Evolutionary conservation across 768 basidiomycete genomes (phyloP).

Genomic region (Tulasnella sp.): DNA sequence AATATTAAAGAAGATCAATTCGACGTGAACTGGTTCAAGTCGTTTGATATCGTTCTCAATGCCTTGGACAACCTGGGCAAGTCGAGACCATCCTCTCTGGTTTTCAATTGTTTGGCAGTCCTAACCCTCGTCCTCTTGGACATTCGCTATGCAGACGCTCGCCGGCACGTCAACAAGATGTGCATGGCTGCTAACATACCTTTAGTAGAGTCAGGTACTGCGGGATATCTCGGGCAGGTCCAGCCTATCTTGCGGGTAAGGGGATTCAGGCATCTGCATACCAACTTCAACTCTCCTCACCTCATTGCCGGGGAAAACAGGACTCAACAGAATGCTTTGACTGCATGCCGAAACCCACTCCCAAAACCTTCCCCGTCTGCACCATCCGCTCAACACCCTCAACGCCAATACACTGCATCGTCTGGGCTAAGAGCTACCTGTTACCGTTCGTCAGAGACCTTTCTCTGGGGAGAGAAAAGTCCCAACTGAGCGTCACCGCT

Average conservation of each 20-base stretch:
- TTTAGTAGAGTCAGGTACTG: slow-evolving; percentile 91
- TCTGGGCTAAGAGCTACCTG: slow-evolving; percentile 97
- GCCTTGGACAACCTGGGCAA: slow-evolving; percentile 91
- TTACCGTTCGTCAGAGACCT: slow-evolving; percentile 52
- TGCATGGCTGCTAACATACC: slow-evolving; percentile 88
- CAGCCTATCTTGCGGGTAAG: slow-evolving; percentile 81
- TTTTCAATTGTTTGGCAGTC: not conserved
- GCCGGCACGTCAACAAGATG: slow-evolving; percentile 94
- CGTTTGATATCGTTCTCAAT: slow-evolving; percentile 88
- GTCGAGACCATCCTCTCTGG: slow-evolving; percentile 19
- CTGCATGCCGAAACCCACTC: slow-evolving; percentile 84
- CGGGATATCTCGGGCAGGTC: slow-evolving; percentile 94
- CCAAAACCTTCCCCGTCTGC: slow-evolving; percentile 94
- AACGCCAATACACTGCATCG: slow-evolving; percentile 96
- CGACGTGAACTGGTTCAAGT: slow-evolving; percentile 80
- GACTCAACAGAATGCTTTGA: slow-evolving; percentile 91
- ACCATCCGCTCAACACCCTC: slow-evolving; percentile 95
- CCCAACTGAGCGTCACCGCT: not conserved
- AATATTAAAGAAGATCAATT: slow-evolving; percentile 92
- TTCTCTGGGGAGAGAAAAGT: not conserved
- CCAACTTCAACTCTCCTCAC: not conserved
- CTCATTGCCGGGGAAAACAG: slow-evolving; percentile 31
- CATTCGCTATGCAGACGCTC: slow-evolving; percentile 68
- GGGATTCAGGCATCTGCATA: too few species aligned
- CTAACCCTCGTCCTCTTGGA: not conserved